Conservation (phyloP, 192 early-diverging fungal genomes). For the Pilaira anomala region DNA sequence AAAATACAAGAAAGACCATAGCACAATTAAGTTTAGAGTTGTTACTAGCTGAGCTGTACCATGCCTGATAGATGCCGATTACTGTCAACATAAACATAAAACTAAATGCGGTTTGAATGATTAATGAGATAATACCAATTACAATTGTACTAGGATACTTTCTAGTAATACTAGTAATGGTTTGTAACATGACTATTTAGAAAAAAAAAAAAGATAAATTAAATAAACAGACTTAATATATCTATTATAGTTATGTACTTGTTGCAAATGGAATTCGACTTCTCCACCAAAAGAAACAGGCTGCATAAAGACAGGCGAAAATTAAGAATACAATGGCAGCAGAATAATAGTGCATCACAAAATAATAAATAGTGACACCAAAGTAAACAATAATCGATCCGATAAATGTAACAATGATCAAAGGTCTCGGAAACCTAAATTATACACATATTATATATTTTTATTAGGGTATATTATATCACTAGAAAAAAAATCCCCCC, state of each 20-base stretch:
- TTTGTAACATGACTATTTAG: constrained; percentile 69
- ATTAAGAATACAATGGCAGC: constrained; percentile 46
- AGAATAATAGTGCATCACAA: constrained; percentile 39
- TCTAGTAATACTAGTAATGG: constrained; percentile 71
- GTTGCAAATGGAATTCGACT: constrained; percentile 50
- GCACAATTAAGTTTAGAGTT: constrained; percentile 57
- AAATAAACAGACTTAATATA: neutral
- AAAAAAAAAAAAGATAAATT: constrained; percentile 1
- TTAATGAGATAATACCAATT: constrained; percentile 69
- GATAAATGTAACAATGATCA: constrained; percentile 46
- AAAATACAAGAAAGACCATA: constrained; percentile 60
- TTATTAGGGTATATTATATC: neutral
- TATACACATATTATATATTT: neutral
- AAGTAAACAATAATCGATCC: constrained; percentile 44
- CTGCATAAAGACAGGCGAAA: constrained; percentile 41
- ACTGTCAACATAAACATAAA: constrained; percentile 70
- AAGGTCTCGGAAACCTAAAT: constrained; percentile 25
- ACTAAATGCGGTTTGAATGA: constrained; percentile 65
- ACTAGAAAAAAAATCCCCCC: no score
- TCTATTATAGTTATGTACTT: constrained; percentile 42
- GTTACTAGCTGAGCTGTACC: constrained; percentile 53
- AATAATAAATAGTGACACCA: constrained; percentile 47
- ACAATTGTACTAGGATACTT: constrained; percentile 79
- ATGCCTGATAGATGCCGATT: constrained; percentile 60
- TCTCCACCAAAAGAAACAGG: constrained; percentile 46